phyloP scores from a whole-genome alignment of 106 monocot species.

The Phalaenopsis equestris region DNA sequence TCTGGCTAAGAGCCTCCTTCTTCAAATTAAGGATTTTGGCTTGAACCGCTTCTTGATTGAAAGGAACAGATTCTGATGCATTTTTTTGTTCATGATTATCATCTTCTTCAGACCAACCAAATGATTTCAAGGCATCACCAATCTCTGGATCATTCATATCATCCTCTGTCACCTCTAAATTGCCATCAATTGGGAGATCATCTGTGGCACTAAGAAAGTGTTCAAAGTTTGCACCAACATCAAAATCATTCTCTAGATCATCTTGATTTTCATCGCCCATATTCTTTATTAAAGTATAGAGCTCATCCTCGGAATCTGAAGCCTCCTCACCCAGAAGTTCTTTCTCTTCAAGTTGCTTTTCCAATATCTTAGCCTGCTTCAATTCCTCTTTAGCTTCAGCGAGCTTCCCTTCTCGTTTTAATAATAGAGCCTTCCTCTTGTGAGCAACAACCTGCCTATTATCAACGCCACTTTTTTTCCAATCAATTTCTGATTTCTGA shows the following conservation, averaged over 20 bases:
- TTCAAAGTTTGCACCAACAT: constrained; percentile 36
- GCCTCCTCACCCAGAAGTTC: constrained; percentile 55
- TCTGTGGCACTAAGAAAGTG: constrained; percentile 25
- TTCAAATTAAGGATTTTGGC: constrained; percentile 61
- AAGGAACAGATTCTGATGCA: constrained; percentile 4
- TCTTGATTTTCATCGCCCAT: constrained; percentile 66
- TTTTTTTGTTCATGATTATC: constrained; percentile 20
- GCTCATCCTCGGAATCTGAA: constrained; percentile 92
- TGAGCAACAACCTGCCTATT: constrained; percentile 65
- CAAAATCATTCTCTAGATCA: constrained; percentile 17
- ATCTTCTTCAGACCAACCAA: constrained; percentile 83
- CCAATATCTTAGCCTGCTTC: constrained; percentile 89
- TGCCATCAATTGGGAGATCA: constrained; percentile 37
- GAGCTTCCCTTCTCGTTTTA: constrained; percentile 90
- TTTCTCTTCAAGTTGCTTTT: constrained; percentile 83
- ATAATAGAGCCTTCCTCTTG: constrained; percentile 70
- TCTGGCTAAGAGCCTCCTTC: constrained; percentile 66
- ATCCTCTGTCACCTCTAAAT: constrained; percentile 77
- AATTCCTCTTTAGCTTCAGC: constrained; percentile 96
- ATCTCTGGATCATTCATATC: constrained; percentile 94
- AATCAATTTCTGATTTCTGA: constrained; percentile 28
- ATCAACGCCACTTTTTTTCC: constrained; percentile 35
- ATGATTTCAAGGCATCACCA: constrained; percentile 69
- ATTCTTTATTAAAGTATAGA: constrained; percentile 50
- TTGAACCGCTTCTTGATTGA: constrained; percentile 28